Base-by-base conservation (phyloP, 2,329 filamentous ascomycete genomes). In the Xylaria sp. region DNA sequence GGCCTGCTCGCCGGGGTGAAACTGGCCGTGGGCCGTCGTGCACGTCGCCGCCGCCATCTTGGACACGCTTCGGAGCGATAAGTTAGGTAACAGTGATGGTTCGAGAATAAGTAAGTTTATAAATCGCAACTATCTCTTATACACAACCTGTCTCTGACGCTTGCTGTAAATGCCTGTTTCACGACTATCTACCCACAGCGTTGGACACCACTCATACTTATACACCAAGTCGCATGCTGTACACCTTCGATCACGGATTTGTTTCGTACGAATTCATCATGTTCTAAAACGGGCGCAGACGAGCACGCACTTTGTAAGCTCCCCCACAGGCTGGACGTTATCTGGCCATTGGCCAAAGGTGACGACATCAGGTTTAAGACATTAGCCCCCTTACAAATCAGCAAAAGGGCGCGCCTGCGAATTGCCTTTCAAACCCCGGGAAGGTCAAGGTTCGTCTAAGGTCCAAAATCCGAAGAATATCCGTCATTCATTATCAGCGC, bases 1-100 rank as follows among this genome's bases (percentile, higher is more conserved):
- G 44, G 79, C 77, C 39, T 76, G 65, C 71, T 93, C 90, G 62
- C 90, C 89, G 8, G 79, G 69, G 69, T 90, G 86, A 77, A 83
- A 91, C 42, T 74, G 50, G n/a, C n/a, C n/a, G n/a, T n/a, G n/a
- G n/a, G 26, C 26, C 26, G 57, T 48, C 16, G 60, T 47, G 38
- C 60, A 24, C 2, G 55, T 48, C 9, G 58, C 19, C 34, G 52
- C 63, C 52, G 62, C 61, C 18, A 63, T 66, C 19, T 40, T 37
- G 7, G 16, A 39, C 16, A 11, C 34, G 13, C 13, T 40, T 19
- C 13, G n/a, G 26, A 19, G 37, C 17, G 5, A 19, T 17, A 22
- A 22, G 44, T 17, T 39, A 47, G 34, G 44, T 41, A 48, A 7
- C 19, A 16, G 24, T 20, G 20, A n/a, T 16, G 6, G 16, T 26